Evolutionary conservation across 371 early-diverging fungal species (phyloP).

Genomic region (Mucor plumbeus): DNA sequence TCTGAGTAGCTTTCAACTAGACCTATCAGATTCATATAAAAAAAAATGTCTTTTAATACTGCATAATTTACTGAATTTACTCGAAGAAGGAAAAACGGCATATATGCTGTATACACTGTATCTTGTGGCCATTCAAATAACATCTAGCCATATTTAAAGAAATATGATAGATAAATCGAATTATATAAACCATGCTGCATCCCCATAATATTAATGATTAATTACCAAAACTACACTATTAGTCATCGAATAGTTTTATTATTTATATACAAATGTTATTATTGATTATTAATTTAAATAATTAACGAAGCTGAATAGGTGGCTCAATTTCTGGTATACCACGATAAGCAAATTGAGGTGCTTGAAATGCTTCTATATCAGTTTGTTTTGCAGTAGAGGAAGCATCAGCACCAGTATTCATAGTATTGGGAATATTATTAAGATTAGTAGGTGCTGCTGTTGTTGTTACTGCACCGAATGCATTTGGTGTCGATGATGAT

Average conservation of each 20-base stretch:
- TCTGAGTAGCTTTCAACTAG: too few species aligned
- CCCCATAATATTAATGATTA: background rate
- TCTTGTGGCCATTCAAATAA: too few species aligned
- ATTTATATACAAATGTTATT: background rate
- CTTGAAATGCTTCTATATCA: slow-evolving; percentile 44
- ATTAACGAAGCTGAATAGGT: slow-evolving; percentile 38
- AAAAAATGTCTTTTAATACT: too few species aligned
- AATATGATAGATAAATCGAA: too few species aligned
- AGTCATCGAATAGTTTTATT: background rate
- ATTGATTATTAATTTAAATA: slow-evolving; percentile 7
- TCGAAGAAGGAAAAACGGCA: too few species aligned
- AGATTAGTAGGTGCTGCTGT: slow-evolving; percentile 2
- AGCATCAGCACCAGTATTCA: slow-evolving; percentile 17
- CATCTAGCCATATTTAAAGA: too few species aligned
- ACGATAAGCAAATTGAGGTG: slow-evolving; percentile 43
- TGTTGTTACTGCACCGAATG: slow-evolving; percentile 23
- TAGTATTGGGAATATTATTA: background rate
- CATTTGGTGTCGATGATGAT: slow-evolving; percentile 22
- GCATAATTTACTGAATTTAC: too few species aligned
- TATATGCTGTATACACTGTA: too few species aligned
- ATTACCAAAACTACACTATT: background rate
- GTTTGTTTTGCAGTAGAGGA: background rate
- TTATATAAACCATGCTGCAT: background rate
- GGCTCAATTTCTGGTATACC: slow-evolving; percentile 59
- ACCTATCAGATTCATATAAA: too few species aligned